Base-by-base conservation (phyloP, 768 basidiomycete species). In the Boletus rubroflammeus region DNA sequence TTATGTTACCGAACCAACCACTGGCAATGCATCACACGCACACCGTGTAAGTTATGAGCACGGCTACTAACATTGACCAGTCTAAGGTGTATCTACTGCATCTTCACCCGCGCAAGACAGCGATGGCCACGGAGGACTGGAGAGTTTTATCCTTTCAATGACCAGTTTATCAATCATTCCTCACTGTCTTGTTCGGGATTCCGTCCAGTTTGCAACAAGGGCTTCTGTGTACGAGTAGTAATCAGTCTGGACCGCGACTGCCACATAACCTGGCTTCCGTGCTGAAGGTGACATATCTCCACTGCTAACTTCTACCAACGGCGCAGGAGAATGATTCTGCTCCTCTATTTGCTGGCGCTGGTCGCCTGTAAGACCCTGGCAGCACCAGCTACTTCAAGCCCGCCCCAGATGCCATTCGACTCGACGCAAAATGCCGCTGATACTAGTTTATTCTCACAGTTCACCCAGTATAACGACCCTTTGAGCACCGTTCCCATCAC, bases 311-410 rank as follows among this genome's bases (percentile, higher is more conserved):
- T 45, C 36, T 25, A 43, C 14, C 19, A 36, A 41, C 40, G 21
- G 19, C 28, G 11, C 25, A 39, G 25, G 25, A 46, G 21, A 31
- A 67, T 65, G 63, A 6, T 39, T 40, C 6, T 36, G 4, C 13
- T 31, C n/a, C 10, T 58, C 23, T 53, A 19, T 47, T 17, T 52
- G 11, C 39, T 61, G 28, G 66, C 57, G 61, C 63, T 63, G 57
- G 59, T 52, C 53, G 59, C 56, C 34, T 32, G 10, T 25, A 45
- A 28, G 10, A 43, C 42, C 1, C 21, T 53, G 29, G 54, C 58
- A 34, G 56, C 57, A 5, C 66, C 63, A 28, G 40, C 55, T 14
- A 46, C 44, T n/a, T 51, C 53, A 10, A 56, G 34, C 34, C 58
- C 36, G 47, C 3, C 47, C 7, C 48, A 50, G 31, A 32, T 26